These are phyloP conservation scores for Teratosphaeria pseudoeucalypti DNA, from an alignment of 2,329 filamentous ascomycete species.

Conservation along the genomic window DNA sequence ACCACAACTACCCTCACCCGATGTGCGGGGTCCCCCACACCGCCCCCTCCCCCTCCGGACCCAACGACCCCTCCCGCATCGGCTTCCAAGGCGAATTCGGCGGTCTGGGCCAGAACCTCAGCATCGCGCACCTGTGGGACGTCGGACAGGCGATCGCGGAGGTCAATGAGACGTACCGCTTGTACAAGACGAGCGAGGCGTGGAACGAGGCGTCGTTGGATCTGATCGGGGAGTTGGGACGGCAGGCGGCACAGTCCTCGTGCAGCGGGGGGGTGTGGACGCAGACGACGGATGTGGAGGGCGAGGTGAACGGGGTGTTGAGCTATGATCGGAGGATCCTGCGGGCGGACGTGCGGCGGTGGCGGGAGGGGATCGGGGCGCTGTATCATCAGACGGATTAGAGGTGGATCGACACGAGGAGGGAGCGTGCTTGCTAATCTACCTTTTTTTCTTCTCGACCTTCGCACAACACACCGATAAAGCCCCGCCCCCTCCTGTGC, in stretches of 20 bases:
- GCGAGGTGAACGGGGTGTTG: constrained; percentile 61
- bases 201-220: neutral
- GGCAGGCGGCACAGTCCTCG: neutral
- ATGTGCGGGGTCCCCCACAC: constrained; percentile 47
- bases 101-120: neutral
- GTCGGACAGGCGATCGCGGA: neutral
- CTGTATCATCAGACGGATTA: constrained; percentile 33
- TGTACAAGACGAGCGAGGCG: neutral
- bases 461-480: too few species aligned
- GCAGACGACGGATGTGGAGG: constrained; percentile 64
- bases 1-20: constrained; percentile 44
- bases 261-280: constrained; percentile 59
- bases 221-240: neutral
- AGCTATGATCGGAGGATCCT: constrained; percentile 52
- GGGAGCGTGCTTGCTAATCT: too few species aligned
- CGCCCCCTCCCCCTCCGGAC: constrained; percentile 54
- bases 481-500: too few species aligned
- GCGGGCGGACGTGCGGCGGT: constrained; percentile 46
- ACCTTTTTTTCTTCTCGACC: too few species aligned
- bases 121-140: neutral
- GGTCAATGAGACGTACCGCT: neutral
- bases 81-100: constrained; percentile 47
- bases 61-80: constrained; percentile 50
- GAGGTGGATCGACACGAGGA: too few species aligned
- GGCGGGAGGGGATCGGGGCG: constrained; percentile 48